Base-by-base conservation (phyloP, 116 monocot species). In the Trichopus zeylanicus region DNA sequence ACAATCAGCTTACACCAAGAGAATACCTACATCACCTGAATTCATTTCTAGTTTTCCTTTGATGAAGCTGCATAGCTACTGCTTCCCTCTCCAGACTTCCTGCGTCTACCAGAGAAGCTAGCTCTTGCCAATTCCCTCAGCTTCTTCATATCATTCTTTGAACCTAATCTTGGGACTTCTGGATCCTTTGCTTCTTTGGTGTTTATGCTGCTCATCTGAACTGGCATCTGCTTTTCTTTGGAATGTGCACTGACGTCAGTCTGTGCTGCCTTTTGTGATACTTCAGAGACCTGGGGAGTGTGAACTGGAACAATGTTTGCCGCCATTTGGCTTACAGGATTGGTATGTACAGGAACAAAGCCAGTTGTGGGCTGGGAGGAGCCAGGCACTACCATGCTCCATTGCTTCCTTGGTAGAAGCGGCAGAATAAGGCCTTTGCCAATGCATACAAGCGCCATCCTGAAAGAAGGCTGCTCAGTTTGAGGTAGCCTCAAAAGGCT, bases 41-140 rank as follows among this genome's bases (percentile, higher is more conserved):
- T 51, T 51, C 51, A 51, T 5, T 51, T 21, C 20, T 23, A 3
- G 19, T 47, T 20, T 13, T 16, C 47, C 19, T 4, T 3, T 18
- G 47, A 47, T 20, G 47, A 47, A 47, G 47, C 8, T 51, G 51
- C 58, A 58, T 58, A 35, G 18, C 34, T 58, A 34, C 35, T 34
- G 24, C 34, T 58, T n/a, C 58, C 58, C 22, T 58, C 34, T 24
- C 22, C 34, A 20, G 15, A 8, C 11, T 35, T 58, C 58, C 24
- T 19, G 22, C 6, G 22, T 33, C 4, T 58, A 26, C 34, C 34
- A 9, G 34, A 35, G 32, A 58, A 35, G 24, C 58, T 35, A 7
- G 34, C 34, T n/a, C 29, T 58, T 35, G 58, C 58, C 19, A 58
- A 22, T 15, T 58, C 34, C 32, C 34, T 18, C 58, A 58, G 58